A percentile compares a stretch with the other conserved stretches of the same genome.
Evolutionary conservation across 257 asterid genomes (phyloP).

Genomic region (Penstemon eatonii): DNA sequence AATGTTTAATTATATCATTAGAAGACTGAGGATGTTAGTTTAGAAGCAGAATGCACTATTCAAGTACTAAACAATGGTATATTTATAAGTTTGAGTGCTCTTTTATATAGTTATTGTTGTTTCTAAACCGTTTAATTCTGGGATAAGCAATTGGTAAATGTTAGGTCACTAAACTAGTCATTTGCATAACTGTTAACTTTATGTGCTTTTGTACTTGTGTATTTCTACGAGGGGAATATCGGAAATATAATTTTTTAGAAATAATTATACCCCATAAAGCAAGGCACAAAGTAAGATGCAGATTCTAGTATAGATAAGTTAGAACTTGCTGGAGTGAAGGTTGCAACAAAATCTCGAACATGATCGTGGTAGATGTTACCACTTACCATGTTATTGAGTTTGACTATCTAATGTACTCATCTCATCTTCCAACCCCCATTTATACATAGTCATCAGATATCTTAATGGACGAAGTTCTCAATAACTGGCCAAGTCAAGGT

Average conservation of each 20-base stretch:
- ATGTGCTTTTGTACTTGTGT: neutral
- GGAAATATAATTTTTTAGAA: neutral
- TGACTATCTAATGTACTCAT: too few relatives aligned
- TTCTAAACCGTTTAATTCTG: slow-evolving; percentile 1
- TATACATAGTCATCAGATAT: too few relatives aligned
- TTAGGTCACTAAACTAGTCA: neutral
- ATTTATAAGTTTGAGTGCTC: slow-evolving; percentile 1
- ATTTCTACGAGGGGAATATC: neutral
- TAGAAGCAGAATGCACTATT: neutral
- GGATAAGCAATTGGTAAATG: neutral
- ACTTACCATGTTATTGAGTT: too few relatives aligned
- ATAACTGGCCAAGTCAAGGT: neutral
- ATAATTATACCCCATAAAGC: neutral
- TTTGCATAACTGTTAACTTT: neutral
- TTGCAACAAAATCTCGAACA: too few relatives aligned
- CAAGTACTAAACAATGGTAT: slow-evolving; percentile 2
- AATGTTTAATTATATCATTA: neutral
- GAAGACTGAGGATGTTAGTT: slow-evolving; percentile 5
- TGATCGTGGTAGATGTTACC: too few relatives aligned
- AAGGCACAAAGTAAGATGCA: neutral
- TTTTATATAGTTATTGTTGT: neutral
- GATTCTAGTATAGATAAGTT: neutral
- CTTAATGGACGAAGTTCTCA: neutral
- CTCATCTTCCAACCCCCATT: too few relatives aligned
- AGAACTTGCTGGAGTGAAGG: neutral